phyloP scores from a whole-genome alignment of 805 yeast species.

The Lipomyces spencermartinsiae region DNA sequence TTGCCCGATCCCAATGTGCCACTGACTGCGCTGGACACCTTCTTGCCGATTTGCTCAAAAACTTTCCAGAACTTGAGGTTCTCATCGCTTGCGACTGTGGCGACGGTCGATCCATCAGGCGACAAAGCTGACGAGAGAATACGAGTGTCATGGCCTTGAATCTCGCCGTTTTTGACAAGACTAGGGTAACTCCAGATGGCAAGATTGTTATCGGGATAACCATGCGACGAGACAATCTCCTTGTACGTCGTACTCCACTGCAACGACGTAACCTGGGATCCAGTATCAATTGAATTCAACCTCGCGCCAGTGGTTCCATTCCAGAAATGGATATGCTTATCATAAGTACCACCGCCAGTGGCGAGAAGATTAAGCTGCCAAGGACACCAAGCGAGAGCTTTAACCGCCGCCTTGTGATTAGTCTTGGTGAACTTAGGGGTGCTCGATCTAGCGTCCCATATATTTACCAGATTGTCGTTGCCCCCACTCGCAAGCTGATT shows the following conservation, averaged over 20 bases:
- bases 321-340: constrained; percentile 91
- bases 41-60: constrained; percentile 63
- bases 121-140: constrained; percentile 82
- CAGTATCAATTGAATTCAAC: constrained; percentile 85
- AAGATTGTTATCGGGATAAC: constrained; percentile 85
- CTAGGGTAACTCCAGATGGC: constrained; percentile 86
- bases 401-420: constrained; percentile 91
- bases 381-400: constrained; percentile 95
- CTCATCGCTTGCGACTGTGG: constrained; percentile 96
- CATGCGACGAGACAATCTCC: constrained; percentile 93
- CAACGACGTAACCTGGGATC: constrained; percentile 91
- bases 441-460: constrained; percentile 84
- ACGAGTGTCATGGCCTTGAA: constrained; percentile 89
- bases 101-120: constrained; percentile 88
- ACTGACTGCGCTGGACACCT: constrained; percentile 42
- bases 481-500: constrained; percentile 89
- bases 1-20: constrained; percentile 51
- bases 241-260: constrained; percentile 72
- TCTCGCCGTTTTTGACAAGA: constrained; percentile 84
- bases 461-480: constrained; percentile 88
- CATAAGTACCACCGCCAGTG: constrained; percentile 97
- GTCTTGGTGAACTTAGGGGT: constrained; percentile 76
- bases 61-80: constrained; percentile 93
- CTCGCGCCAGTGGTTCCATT: constrained; percentile 89
- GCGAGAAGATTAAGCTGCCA: constrained; percentile 80